Evolutionary conservation across 257 asterid genomes (phyloP).

Genomic region (Schizonepeta tenuifolia): DNA sequence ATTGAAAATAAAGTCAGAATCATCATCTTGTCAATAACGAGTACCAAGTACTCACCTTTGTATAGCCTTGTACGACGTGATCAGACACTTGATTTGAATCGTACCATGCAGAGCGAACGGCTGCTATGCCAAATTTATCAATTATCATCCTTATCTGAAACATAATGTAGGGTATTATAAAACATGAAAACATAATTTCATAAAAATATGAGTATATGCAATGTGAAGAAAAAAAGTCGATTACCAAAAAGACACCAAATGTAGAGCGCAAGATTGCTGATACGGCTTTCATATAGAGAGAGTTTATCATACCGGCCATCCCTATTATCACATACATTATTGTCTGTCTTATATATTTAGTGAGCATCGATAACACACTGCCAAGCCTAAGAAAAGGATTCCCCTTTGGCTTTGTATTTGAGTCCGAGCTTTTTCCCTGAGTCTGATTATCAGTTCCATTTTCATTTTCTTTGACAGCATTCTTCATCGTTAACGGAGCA

Average conservation of each 20-base stretch:
- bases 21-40: constrained; percentile 12
- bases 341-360: constrained; percentile 46
- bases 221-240: constrained; percentile 14
- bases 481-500: constrained; percentile 56
- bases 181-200: neutral
- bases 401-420: constrained; percentile 24
- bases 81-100: constrained; percentile 81
- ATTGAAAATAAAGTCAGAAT: neutral
- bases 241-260: constrained; percentile 75
- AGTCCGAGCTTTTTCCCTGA: constrained; percentile 44
- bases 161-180: neutral
- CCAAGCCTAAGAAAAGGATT: constrained; percentile 45
- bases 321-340: constrained; percentile 49
- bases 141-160: constrained; percentile 79
- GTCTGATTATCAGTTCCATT: constrained; percentile 44
- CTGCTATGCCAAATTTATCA: constrained; percentile 68
- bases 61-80: constrained; percentile 77
- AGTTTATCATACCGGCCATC: constrained; percentile 63
- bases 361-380: constrained; percentile 47
- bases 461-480: constrained; percentile 38
- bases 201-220: neutral
- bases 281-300: constrained; percentile 65
- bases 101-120: constrained; percentile 78
- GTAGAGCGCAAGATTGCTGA: constrained; percentile 77
- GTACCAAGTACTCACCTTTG: constrained; percentile 62